Base-by-base conservation (phyloP, 108 stramenopile species). In the Cyclotella kingstonii region DNA sequence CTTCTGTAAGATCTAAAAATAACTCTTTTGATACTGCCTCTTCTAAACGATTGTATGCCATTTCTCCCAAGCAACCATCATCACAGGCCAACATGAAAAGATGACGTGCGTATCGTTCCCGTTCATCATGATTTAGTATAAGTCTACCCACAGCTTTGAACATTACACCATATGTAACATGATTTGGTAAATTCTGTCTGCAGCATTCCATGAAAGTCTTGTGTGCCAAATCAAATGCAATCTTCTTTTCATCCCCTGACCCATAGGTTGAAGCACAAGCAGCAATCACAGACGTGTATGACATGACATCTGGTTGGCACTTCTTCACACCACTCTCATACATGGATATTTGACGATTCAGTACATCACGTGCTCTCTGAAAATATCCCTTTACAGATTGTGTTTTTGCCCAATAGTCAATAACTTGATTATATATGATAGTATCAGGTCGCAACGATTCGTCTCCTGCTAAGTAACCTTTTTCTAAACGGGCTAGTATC, bases 81-180 rank as follows among this genome's bases (percentile, higher is more conserved):
- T 55, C 63, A 29, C 65, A 66, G 18, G 70, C 54, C 14, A 76
- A 34, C 6, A 22, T 30, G 42, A 90, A 84, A 25, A 90, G 29
- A 33, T 59, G 56, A 15, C 60, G 40, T 5, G 80, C 60, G 60
- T 78, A 81, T 44, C 63, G 42, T 42, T 74, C 59, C 34, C 36
- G 31, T 41, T 74, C 73, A 10, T 54, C 51, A 33, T 77, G 57
- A 0, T 58, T 63, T 7, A 72, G 73, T 22, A 69, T 21, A 3
- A 92, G 66, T 4, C 76, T 61, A 14, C 78, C 74, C 23, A 80
- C 80, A 19, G 82, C 84, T 49, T 87, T 89, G 41, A 92, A 63
- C 82, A 92, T 84, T 42, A 84, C 68, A 31, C 87, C 91, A 44
- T 92, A 92, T 8, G 87, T 88, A 0, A 92, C 84, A 61, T 89